Conservation (phyloP, 345 rosid genomes). For the Diplotaxis tenuifolia region DNA sequence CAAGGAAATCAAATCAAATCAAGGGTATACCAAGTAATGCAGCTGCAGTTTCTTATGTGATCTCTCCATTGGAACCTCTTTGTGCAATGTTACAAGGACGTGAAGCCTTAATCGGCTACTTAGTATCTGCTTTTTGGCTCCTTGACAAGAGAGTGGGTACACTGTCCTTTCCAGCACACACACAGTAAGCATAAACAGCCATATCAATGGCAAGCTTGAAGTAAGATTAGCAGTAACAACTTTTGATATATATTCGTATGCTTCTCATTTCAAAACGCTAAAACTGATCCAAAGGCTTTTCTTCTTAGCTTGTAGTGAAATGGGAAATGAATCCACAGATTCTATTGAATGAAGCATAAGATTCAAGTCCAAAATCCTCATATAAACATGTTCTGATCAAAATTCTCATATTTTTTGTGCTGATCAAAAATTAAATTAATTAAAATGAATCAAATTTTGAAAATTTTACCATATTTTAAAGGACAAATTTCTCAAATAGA, state of each 20-base stretch:
- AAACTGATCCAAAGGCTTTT: background rate
- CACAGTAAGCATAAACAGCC: slow-evolving; percentile 47
- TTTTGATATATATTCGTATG: too few species aligned
- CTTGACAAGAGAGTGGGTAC: slow-evolving; percentile 59
- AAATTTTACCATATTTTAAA: too few species aligned
- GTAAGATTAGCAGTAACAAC: slow-evolving; percentile 19
- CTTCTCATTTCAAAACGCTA: background rate
- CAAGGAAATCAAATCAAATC: slow-evolving; percentile 1
- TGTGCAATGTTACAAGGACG: slow-evolving; percentile 92
- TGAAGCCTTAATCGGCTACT: slow-evolving; percentile 68
- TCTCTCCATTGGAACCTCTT: slow-evolving; percentile 93
- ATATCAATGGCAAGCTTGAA: slow-evolving; percentile 50
- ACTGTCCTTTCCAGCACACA: slow-evolving; percentile 66
- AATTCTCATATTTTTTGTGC: too few species aligned
- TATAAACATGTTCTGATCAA: too few species aligned
- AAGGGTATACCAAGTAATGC: slow-evolving; percentile 64
- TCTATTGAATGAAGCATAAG: too few species aligned
- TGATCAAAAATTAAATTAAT: too few species aligned
- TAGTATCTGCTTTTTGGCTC: slow-evolving; percentile 25
- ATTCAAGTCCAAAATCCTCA: too few species aligned
- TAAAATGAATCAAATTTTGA: too few species aligned
- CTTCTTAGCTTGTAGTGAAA: too few species aligned
- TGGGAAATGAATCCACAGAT: too few species aligned
- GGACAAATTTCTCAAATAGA: too few species aligned
- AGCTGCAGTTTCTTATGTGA: slow-evolving; percentile 90